Base-by-base conservation (phyloP, 306 rosid genomes). In the Acacia confusa region DNA sequence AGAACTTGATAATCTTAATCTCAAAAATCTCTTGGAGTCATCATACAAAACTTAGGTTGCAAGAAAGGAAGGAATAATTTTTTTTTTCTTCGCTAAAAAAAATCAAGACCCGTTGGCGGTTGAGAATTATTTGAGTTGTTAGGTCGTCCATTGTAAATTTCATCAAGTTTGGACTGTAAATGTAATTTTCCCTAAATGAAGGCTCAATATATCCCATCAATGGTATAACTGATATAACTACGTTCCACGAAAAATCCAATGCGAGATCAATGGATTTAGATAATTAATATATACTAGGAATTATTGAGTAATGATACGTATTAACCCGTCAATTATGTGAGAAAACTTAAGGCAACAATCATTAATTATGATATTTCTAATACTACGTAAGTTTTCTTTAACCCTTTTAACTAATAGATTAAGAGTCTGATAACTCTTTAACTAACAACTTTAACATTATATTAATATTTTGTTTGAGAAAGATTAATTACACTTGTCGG, bases 251-350 rank as follows among this genome's bases (percentile, higher is more conserved):
- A 48, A 70, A 71, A 16, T 9, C 50, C 6, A 10, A n/a, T 22
- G 10, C 2, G 27, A 69, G 53, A 36, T 75, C 36, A 19, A 74
- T 80, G 60, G 74, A 67, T 81, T 73, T 36, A 65, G 75, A 72
- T 74, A 81, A 70, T n/a, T 69, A 79, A 70, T 24, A 36, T 24
- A 36, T 66, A 74, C 14, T 61, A 55, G 36, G 61, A 78, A 87
- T 88, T 85, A 89, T 87, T 88, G 82, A 74, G 82, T 66, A 83
- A 86, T 89, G 80, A 88, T 86, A 83, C 89, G 83, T 77, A 77
- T 77, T 70, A 76, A 60, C 17, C 38, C 24, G 2, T 73, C 65
- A 76, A 77, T 45, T 74, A 66, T 27, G 36, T n/a, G 20, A 52
- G 24, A 55, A 30, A 13, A n/a, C 20, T 20, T 13, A 79, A 55